Evolutionary conservation across 306 rosid species (phyloP), one percentile per base, ranked within the genome.

Genomic region (Heteromeles arbutifolia): DNA sequence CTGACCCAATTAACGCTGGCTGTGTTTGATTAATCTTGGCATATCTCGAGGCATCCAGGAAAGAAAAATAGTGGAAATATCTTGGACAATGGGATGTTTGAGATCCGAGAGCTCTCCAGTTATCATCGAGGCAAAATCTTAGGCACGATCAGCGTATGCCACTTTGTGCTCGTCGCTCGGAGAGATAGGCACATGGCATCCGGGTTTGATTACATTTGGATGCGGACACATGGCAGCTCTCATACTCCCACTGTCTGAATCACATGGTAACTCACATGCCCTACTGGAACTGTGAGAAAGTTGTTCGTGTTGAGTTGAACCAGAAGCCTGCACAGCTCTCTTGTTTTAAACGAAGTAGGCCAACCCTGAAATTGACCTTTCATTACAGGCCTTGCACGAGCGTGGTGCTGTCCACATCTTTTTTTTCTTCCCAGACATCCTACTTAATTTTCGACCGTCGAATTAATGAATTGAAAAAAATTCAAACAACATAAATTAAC

Each of bases 201-300:
- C 0, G 44, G 18, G 7, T 45, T 4, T 45, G 52, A 48, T 48
- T 17, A 48, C 5, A 0, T 45, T 1, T 4, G 17, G 52, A 6
- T 4, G 19, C 53, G 19, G 8, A 48, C 53, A 3, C 0, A 0
- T 10, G 13, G 45, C 1, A 41, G 14, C 45, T 41, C 12, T 41
- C 12, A 10, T 11, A 9, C 13, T 41, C 18, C 13, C 52, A 11
- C 52, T 31, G 43, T 32, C 13, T 11, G 3, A 41, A 41, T 41
- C 77, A 78, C 67, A 78, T 26, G 77, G 74, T 18, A 24, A 32
- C 57, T 70, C 39, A 58, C 72, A 72, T 52, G 73, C 77, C 73
- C 72, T 22, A 28, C 73, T 53, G 61, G 26, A 2, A 11, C 21
- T 15, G 21, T 15, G 53, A 48, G 8, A 15, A 48, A 0, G 53